These are phyloP conservation scores for Aureococcus anophagefferens DNA, from an alignment of 108 stramenopile genomes.

Conservation along the genomic window DNA sequence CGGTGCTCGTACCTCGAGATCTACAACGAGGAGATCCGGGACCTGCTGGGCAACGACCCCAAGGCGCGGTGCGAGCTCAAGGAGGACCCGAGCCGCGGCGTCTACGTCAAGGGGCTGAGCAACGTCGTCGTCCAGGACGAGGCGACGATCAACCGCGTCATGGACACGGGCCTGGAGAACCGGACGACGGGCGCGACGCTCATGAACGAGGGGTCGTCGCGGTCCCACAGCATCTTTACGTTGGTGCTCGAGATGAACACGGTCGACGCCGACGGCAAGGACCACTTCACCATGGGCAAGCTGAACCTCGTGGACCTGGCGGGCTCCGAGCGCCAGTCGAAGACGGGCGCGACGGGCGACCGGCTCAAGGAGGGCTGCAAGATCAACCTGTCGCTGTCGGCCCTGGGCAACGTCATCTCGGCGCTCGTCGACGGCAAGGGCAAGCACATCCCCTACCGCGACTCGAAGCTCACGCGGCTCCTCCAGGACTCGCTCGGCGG, in stretches of 20 bases:
- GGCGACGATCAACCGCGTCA: conserved; percentile 27
- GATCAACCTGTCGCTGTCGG: conserved; percentile 84
- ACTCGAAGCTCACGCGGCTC: conserved; percentile 48
- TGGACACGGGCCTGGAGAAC: conserved; percentile 25
- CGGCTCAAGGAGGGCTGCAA: conserved; percentile 52
- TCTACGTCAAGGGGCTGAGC: conserved; percentile 42
- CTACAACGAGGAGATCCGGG: conserved; percentile 59
- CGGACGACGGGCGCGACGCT: conserved; percentile 43
- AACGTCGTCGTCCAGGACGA: conserved; percentile 33
- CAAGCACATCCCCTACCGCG: conserved; percentile 58
- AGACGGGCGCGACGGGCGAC: conserved; percentile 50
- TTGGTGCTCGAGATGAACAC: conserved; percentile 36
- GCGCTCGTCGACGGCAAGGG: conserved; percentile 39
- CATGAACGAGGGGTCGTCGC: conserved; percentile 47
- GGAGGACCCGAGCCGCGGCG: conserved; percentile 46
- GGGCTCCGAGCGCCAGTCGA: conserved; percentile 44
- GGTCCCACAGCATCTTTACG: conserved; percentile 51
- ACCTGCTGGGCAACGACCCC: conserved; percentile 32
- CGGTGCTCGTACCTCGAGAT: conserved; percentile 61
- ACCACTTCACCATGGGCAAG: conserved; percentile 46
- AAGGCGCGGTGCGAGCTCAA: conserved; percentile 42
- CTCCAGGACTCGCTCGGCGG: conserved; percentile 48
- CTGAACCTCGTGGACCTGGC: conserved; percentile 57
- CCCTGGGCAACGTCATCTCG: conserved; percentile 78
- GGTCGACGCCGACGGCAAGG: conserved; percentile 28